Evolutionary conservation across 805 yeast species (phyloP).

Genomic region (Candida ponderosae): DNA sequence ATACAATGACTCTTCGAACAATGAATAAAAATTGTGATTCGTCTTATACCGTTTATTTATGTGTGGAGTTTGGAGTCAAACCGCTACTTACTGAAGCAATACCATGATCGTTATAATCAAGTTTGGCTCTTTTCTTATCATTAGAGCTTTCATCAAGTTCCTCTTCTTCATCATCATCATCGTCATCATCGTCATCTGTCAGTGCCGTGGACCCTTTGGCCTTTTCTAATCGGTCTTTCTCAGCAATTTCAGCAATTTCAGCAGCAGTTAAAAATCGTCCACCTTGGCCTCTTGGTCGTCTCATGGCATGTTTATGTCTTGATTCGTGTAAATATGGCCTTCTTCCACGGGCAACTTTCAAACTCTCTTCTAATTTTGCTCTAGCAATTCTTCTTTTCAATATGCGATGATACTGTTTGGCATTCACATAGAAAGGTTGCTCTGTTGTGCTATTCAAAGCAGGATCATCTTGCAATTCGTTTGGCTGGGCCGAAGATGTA

Average conservation of each 20-base stretch:
- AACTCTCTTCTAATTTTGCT: constrained; percentile 83
- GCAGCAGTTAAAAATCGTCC: constrained; percentile 96
- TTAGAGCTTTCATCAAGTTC: too few relatives aligned
- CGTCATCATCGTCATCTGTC: too few relatives aligned
- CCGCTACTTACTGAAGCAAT: too few relatives aligned
- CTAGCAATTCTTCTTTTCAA: constrained; percentile 89
- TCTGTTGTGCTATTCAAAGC: constrained; percentile 43
- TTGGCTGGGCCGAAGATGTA: too few relatives aligned
- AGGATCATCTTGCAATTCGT: not conserved
- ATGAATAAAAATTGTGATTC: too few relatives aligned
- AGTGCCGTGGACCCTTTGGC: constrained; percentile 10
- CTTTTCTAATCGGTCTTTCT: constrained; percentile 36
- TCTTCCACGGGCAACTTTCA: constrained; percentile 83
- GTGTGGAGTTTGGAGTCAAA: too few relatives aligned
- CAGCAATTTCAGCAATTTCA: constrained; percentile 59
- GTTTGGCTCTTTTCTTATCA: too few relatives aligned
- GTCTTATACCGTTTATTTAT: too few relatives aligned
- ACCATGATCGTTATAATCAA: too few relatives aligned
- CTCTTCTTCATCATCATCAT: not conserved
- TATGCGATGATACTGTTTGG: constrained; percentile 94
- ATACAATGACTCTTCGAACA: too few relatives aligned
- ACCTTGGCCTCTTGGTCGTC: constrained; percentile 98
- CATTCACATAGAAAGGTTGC: constrained; percentile 96
- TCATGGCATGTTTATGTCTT: constrained; percentile 97
- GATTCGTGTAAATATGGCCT: constrained; percentile 94